Conservation (phyloP, 1,139 yeast species). For the Lodderomyces theae region DNA sequence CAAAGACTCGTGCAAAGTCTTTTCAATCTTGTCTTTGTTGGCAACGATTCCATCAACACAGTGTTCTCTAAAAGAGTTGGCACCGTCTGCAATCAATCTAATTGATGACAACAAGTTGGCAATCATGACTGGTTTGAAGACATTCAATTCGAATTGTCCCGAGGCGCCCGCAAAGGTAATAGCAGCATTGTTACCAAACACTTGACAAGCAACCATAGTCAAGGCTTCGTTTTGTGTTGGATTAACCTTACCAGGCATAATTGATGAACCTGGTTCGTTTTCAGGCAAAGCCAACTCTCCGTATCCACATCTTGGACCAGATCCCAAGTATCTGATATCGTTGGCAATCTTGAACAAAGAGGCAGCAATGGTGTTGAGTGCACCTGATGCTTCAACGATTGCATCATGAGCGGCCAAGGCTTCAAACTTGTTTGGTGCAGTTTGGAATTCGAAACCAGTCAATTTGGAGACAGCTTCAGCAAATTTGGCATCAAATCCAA, state of each 20-base stretch:
- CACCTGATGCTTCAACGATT: slow-evolving; percentile 95
- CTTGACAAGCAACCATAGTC: slow-evolving; percentile 98
- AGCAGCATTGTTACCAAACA: slow-evolving; percentile 92
- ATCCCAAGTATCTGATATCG: slow-evolving; percentile 95
- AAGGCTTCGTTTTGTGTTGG: slow-evolving; percentile 99
- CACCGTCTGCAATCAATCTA: slow-evolving; percentile 86
- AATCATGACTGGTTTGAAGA: slow-evolving; percentile 95
- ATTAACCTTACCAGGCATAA: slow-evolving; percentile 99
- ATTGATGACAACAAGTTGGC: slow-evolving; percentile 84
- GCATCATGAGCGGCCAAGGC: slow-evolving; percentile 99
- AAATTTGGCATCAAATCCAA: slow-evolving; percentile 82
- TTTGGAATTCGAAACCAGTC: slow-evolving; percentile 83
- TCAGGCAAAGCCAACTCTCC: slow-evolving; percentile 95
- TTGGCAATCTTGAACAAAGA: slow-evolving; percentile 95
- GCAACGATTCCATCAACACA: slow-evolving; percentile 95
- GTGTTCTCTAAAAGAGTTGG: slow-evolving; percentile 83
- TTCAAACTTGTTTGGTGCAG: slow-evolving; percentile 98
- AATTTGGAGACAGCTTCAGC: slow-evolving; percentile 76
- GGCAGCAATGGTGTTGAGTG: slow-evolving; percentile 90
- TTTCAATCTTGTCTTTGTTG: slow-evolving; percentile 80
- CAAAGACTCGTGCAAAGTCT: slow-evolving; percentile 86
- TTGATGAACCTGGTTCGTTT: slow-evolving; percentile 98
- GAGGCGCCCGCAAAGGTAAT: slow-evolving; percentile 98
- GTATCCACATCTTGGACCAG: slow-evolving; percentile 99
- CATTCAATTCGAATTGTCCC: slow-evolving; percentile 97